phyloP scores from a whole-genome alignment of 2,329 filamentous ascomycete species.

The Lasiodiplodia hormozganensis region DNA sequence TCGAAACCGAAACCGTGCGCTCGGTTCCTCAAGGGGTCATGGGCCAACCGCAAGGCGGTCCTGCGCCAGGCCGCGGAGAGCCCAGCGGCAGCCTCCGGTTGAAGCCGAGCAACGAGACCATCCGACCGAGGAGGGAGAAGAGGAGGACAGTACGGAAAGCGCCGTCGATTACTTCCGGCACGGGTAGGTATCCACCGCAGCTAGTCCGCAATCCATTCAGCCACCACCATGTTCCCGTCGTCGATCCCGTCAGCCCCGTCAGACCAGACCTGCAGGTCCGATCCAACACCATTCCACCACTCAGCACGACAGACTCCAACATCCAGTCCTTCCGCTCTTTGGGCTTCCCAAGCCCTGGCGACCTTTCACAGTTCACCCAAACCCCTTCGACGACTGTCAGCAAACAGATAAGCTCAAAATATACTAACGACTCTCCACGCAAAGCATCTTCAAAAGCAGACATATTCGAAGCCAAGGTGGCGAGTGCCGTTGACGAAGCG shows the following conservation, averaged over 20 bases:
- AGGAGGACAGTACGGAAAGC: constrained; percentile 80
- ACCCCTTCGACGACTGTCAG: constrained; percentile 19
- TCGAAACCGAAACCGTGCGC: constrained; percentile 94
- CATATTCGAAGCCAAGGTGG: constrained; percentile 96
- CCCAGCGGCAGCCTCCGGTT: constrained; percentile 76
- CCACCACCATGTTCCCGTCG: constrained; percentile 34
- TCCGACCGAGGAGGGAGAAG: constrained; percentile 91
- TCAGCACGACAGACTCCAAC: constrained; percentile 7
- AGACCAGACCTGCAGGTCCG: constrained; percentile 38
- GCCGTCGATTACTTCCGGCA: constrained; percentile 71
- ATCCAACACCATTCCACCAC: constrained; percentile 33
- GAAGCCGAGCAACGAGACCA: constrained; percentile 94
- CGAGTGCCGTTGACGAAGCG: constrained; percentile 92
- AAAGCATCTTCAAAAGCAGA: constrained; percentile 93
- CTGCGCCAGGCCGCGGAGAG: constrained; percentile 67
- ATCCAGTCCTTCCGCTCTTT: constrained; percentile 12
- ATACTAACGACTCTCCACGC: constrained; percentile 45
- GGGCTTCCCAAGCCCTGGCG: constrained; percentile 13
- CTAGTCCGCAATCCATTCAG: constrained; percentile 41
- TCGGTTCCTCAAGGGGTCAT: constrained; percentile 87
- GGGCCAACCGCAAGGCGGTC: constrained; percentile 63
- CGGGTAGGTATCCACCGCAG: constrained; percentile 65
- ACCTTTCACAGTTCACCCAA: constrained; percentile 14
- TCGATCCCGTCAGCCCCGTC: constrained; percentile 16
- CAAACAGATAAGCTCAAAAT: constrained; percentile 31